phyloP scores from a whole-genome alignment of 1,139 yeast species.

The Kodamaea anthophila region DNA sequence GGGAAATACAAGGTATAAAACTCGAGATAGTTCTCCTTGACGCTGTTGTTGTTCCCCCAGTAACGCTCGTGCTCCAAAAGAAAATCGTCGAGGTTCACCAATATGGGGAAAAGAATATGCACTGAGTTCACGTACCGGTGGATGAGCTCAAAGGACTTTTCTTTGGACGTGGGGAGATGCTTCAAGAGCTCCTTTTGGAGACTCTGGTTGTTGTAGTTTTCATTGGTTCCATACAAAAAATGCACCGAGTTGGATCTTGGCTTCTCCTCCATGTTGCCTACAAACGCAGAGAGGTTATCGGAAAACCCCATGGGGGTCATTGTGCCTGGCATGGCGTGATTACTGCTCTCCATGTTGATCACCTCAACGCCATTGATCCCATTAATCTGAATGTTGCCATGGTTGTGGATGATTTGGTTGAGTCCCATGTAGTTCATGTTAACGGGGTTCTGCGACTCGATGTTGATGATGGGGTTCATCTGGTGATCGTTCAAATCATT shows the following conservation, averaged over 20 bases:
- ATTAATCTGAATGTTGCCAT: no score
- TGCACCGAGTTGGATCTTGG: conserved; percentile 31
- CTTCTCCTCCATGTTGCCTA: no score
- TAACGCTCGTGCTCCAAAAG: conserved; percentile 42
- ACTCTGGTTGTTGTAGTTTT: conserved; percentile 34
- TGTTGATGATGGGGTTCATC: no score
- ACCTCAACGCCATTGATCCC: no score
- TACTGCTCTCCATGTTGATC: no score
- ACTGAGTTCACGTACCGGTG: conserved; percentile 46
- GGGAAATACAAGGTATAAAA: conserved; percentile 47
- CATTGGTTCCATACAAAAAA: conserved; percentile 39
- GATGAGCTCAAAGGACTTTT: conserved; percentile 45
- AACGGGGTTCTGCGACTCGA: no score
- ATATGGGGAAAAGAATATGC: conserved; percentile 48
- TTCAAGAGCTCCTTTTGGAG: conserved; percentile 30
- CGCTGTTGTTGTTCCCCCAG: conserved; percentile 32
- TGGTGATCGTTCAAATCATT: no score
- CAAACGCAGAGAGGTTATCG: no score
- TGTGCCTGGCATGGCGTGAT: no score
- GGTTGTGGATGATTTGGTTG: no score
- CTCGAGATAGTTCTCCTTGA: conserved; percentile 15
- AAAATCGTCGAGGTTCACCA: conserved; percentile 40
- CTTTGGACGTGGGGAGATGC: conserved; percentile 32
- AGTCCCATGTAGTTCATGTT: no score
- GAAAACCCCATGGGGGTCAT: no score